These are phyloP conservation scores for Ophiostoma ips DNA, from an alignment of 2,329 filamentous ascomycete genomes.

Conservation along the genomic window DNA sequence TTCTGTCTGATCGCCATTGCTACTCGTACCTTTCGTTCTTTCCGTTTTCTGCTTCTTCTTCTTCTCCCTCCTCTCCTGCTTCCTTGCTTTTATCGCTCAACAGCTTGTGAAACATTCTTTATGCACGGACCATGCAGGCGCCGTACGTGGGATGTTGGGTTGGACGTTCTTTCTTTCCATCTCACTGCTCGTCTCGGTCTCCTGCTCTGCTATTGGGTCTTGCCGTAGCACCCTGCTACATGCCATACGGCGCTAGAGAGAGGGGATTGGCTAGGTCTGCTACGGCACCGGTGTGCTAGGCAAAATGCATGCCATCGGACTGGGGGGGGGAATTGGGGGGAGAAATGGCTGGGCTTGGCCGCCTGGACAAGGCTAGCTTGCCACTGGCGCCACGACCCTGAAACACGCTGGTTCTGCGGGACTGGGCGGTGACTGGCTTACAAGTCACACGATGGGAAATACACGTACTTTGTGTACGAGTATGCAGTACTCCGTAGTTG, in stretches of 20 bases:
- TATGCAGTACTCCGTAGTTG: no score
- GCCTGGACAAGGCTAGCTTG: background rate
- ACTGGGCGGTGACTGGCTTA: no score
- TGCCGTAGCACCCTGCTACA: background rate
- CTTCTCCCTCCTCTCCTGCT: no score
- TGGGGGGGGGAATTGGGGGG: no score
- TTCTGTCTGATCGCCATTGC: background rate
- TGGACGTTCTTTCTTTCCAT: background rate
- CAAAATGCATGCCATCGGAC: background rate
- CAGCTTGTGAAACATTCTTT: background rate
- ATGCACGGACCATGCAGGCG: constrained; percentile 1
- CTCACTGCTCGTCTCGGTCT: background rate
- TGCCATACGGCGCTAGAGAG: no score
- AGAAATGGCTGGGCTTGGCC: background rate
- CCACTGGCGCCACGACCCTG: constrained; percentile 8
- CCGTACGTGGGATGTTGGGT: background rate
- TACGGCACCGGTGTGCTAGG: background rate
- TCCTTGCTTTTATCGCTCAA: background rate
- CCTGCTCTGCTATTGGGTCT: background rate
- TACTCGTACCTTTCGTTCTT: background rate
- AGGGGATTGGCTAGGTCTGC: background rate
- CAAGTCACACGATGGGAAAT: no score
- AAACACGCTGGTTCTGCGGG: constrained; percentile 6
- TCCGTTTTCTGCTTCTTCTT: background rate
- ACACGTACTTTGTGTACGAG: no score